Base-by-base conservation (phyloP, 345 rosid genomes). In the Arabidopsis arenosa region DNA sequence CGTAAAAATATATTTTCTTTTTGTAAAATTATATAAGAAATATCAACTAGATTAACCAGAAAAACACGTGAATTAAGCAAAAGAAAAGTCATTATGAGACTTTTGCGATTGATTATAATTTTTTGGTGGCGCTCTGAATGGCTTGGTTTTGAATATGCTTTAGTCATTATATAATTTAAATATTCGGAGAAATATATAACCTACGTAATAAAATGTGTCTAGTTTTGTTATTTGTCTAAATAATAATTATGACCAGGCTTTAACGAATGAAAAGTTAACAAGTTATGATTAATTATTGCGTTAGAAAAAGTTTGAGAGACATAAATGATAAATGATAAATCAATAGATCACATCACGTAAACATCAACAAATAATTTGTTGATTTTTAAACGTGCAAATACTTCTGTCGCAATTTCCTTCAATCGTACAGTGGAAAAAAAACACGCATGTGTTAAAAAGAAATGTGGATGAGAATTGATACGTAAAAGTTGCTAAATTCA, bases 31-130 rank as follows among this genome's bases (percentile, higher is more conserved):
- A 17, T 30, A n/a, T 59, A 58, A 18, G 14, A 35, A 17, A 17
- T 15, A 17, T 36, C 63, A 58, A 9, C 5, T 37, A n/a, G 9
- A 59, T 59, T 9, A 10, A 59, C 45, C 21, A 26, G 11, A 10
- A 35, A 15, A 36, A 17, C 28, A 9, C 45, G 6, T 36, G 30
- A 36, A 9, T 36, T 17, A 5, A 58, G 28, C 44, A 58, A 58
- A 36, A 58, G 44, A 58, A 15, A 59, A 59, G n/a, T 36, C 64
- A 36, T 59, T 9, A 59, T 44, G n/a, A 58, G 45, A 58, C 41
- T 58, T 35, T 62, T 39, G 15, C 33, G 5, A 37, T 37, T 18
- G 30, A 5, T 60, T 11, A 39, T 58, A 15, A 35, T n/a, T 18
- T 39, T 9, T n/a, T 33, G 1, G 13, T 5, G 26, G 23, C 6